Base-by-base conservation (phyloP, 768 basidiomycete genomes). In the Boletus pseudopeckii region DNA sequence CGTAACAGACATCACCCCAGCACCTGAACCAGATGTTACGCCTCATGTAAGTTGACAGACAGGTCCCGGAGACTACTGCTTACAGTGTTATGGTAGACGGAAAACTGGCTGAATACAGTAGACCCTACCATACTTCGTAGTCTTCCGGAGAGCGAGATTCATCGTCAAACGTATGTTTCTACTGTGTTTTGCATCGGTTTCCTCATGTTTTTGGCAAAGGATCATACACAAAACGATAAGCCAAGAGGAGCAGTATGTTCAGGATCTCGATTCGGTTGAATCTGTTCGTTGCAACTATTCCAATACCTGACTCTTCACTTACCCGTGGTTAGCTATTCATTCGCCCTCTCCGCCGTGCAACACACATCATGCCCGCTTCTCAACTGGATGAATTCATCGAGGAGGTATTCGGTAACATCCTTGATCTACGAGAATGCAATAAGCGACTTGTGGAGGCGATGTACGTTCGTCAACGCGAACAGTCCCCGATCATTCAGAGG, bases 211-310 rank as follows among this genome's bases (percentile, higher is more conserved):
- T 34, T 22, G 44, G 33, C 40, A 18, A 55, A 81, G 81, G 40
- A 79, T 86, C 63, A 95, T 99, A 52, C 86, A 89, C 65, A 92
- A 92, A 64, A 80, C 95, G 36, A 90, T 98, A 59, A 79, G 79
- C 58, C 86, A 91, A 61, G 96, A 98, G 67, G 85, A 92, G 58
- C 88, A 92, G 64, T 97, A 95, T 65, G 74, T 92, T 40, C 84
- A 86, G 51, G 96, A 99, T 64, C 78, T 99, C 8, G 86, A 92
- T 54, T 77, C 85, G 2, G 81, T 97, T 41, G 91, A 96, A 65
- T 75, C 80, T 15, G 84, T 88, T 78, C 15, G 62, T 65, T 18
- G 14, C 32, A 15, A 45, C 40, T 17, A 26, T 24, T 60, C 28
- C 62, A 34, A 61, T 50, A n/a, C n/a, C 1, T 18, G 7, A 76